Conservation (phyloP, 1,284 basidiomycete genomes). For the Fomitopsis pinicola region DNA sequence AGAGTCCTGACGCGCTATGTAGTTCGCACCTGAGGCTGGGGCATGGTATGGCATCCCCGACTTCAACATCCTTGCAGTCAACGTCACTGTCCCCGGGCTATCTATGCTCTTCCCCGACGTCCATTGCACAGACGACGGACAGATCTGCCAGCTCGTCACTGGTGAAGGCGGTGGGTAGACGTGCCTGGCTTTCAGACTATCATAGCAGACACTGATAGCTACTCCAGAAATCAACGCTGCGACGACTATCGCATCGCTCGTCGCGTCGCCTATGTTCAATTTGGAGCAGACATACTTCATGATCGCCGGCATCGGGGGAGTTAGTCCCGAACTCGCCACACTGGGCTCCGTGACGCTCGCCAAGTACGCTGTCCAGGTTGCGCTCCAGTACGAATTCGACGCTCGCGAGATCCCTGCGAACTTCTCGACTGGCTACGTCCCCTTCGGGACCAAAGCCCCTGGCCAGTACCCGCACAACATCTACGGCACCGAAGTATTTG, state of each 20-base stretch:
- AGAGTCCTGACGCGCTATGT: not conserved
- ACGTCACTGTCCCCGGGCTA: conserved; percentile 33
- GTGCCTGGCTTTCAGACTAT: not conserved
- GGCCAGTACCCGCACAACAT: conserved; percentile 28
- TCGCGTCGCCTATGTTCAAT: conserved; percentile 35
- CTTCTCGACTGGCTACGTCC: conserved; percentile 40
- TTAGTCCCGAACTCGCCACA: conserved; percentile 38
- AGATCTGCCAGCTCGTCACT: conserved; percentile 37
- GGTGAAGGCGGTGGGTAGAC: conserved; percentile 24
- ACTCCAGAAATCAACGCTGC: conserved; percentile 44
- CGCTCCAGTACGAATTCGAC: conserved; percentile 43
- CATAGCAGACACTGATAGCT: not conserved
- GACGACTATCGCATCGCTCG: conserved; percentile 32
- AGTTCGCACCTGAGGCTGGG: conserved; percentile 13
- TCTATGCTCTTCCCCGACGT: conserved; percentile 41
- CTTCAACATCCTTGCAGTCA: conserved; percentile 32
- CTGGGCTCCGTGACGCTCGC: conserved; percentile 41
- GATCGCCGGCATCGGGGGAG: conserved; percentile 43
- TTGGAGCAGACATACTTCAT: conserved; percentile 43
- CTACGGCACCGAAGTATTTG: conserved; percentile 49
- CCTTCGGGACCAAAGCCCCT: conserved; percentile 31
- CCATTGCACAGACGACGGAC: conserved; percentile 34
- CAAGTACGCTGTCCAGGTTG: conserved; percentile 40
- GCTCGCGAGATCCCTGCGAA: conserved; percentile 39
- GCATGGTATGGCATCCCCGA: conserved; percentile 18